phyloP scores from a whole-genome alignment of 129 eudicot species.

The Centrapalus pauciflorus region DNA sequence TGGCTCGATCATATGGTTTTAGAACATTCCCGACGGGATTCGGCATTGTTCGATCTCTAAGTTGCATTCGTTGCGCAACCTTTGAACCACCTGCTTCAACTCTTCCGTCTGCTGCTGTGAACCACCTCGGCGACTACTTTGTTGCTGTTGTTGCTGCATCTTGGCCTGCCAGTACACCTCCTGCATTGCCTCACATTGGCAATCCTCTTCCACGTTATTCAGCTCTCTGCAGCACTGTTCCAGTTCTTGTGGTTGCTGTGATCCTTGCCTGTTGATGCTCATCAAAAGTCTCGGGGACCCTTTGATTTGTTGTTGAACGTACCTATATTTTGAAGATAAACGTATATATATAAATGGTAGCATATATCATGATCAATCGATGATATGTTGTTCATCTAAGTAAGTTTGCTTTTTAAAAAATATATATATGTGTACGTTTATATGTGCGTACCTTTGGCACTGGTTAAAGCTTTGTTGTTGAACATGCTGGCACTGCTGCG shows the following conservation, averaged over 20 bases:
- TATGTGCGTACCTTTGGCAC: no score
- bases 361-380: no score
- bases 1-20: no score
- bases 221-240: slow-evolving; percentile 21
- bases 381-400: no score
- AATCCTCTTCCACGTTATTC: neutral
- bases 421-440: no score
- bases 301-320: neutral
- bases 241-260: neutral
- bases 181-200: neutral
- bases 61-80: neutral
- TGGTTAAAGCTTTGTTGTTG: neutral
- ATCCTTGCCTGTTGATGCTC: neutral
- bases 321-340: neutral
- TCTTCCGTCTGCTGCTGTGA: neutral
- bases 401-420: no score
- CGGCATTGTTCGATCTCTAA: neutral
- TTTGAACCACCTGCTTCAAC: neutral
- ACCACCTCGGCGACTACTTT: neutral
- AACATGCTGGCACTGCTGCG: no score
- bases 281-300: neutral
- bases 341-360: neutral
- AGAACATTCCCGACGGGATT: no score
- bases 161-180: neutral
- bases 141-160: neutral